These are phyloP conservation scores for Sporothrix humicola DNA, from an alignment of 2,329 filamentous ascomycete genomes.

Conservation along the genomic window DNA sequence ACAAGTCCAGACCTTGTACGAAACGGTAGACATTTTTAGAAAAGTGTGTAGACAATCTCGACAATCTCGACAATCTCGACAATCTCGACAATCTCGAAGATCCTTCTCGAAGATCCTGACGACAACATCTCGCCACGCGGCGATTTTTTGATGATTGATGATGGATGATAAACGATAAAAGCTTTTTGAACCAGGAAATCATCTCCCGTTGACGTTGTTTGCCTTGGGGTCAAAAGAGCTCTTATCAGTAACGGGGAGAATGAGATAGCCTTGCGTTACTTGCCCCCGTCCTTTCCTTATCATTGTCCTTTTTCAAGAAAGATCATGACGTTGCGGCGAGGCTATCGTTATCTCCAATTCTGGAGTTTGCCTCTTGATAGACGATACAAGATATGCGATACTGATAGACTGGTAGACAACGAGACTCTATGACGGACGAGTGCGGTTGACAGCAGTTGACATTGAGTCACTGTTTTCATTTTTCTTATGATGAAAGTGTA, in stretches of 20 bases:
- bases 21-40: neutral
- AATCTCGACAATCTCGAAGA: neutral
- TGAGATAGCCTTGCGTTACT: neutral
- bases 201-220: neutral
- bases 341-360: slow-evolving; percentile 10
- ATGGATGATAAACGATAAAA: neutral
- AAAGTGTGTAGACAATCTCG: neutral
- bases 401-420: neutral
- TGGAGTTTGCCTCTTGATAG: neutral
- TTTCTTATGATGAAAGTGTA: neutral
- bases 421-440: neutral
- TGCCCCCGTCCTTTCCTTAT: neutral
- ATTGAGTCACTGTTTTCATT: neutral
- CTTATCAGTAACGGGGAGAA: neutral
- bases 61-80: no score
- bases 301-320: neutral
- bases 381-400: neutral
- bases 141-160: neutral
- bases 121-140: neutral
- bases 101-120: slow-evolving; percentile 14
- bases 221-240: neutral
- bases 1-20: neutral
- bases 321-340: neutral
- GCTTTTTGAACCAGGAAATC: neutral
- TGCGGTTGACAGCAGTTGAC: neutral